Conservation (phyloP, 2,329 filamentous ascomycete species). For the Meredithiella fracta region DNA sequence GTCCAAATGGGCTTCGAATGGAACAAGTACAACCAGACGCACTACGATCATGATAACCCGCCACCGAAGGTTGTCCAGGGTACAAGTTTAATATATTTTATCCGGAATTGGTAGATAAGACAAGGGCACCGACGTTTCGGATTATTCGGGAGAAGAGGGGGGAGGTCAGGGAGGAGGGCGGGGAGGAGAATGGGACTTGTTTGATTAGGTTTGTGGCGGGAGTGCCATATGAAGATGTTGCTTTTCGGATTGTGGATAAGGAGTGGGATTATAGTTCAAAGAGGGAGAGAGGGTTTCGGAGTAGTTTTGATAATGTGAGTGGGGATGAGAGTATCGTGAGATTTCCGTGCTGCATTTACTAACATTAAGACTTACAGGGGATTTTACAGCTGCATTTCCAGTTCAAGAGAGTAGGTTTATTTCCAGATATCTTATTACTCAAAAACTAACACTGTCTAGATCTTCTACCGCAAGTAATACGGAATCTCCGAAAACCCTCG, state of each 20-base stretch:
- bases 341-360: too few species aligned
- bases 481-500: neutral
- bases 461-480: slow-evolving; percentile 39
- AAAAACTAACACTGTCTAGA: slow-evolving; percentile 21
- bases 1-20: slow-evolving; percentile 99
- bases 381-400: slow-evolving; percentile 95
- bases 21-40: slow-evolving; percentile 99
- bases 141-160: slow-evolving; percentile 68
- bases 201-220: slow-evolving; percentile 91
- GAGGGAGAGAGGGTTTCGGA: slow-evolving; percentile 82
- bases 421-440: neutral
- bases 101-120: slow-evolving; percentile 87
- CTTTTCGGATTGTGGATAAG: slow-evolving; percentile 92
- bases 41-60: slow-evolving; percentile 96
- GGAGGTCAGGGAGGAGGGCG: slow-evolving; percentile 52
- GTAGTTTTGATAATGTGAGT: slow-evolving; percentile 90
- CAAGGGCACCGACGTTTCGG: slow-evolving; percentile 85
- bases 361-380: slow-evolving; percentile 37
- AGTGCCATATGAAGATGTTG: slow-evolving; percentile 89
- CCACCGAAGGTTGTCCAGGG: slow-evolving; percentile 91
- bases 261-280: slow-evolving; percentile 99
- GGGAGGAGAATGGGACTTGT: slow-evolving; percentile 93
- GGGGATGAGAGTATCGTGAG: neutral
- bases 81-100: slow-evolving; percentile 99
- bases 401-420: slow-evolving; percentile 70